Evolutionary conservation across 2,329 filamentous ascomycete genomes (phyloP).

Genomic region (Pestalotiopsis sp.): DNA sequence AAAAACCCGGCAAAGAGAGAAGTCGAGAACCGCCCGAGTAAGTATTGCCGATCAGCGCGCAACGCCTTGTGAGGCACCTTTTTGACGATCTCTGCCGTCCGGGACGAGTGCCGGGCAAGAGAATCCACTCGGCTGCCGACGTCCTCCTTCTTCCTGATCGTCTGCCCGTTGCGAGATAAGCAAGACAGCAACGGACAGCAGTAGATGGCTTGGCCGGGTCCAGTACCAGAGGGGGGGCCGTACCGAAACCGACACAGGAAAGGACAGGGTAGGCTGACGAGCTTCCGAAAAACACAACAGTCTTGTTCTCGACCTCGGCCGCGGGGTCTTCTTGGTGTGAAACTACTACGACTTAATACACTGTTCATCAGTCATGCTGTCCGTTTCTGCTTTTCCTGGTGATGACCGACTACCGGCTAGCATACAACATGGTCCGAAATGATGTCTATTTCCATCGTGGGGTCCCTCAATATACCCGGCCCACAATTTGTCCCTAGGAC

Average conservation of each 20-base stretch:
- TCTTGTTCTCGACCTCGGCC: not conserved
- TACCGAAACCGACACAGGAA: not conserved
- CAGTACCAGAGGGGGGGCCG: not conserved
- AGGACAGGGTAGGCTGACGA: not conserved
- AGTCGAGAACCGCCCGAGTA: not conserved
- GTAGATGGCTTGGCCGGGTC: not conserved
- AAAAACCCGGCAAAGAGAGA: not conserved
- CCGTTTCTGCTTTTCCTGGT: too few species aligned
- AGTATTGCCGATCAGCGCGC: not conserved
- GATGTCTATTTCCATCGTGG: constrained; percentile 3
- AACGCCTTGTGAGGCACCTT: not conserved
- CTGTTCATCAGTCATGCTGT: too few species aligned
- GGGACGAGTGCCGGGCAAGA: not conserved
- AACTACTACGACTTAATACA: not conserved
- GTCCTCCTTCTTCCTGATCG: not conserved
- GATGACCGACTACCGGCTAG: not conserved
- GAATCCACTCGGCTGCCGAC: not conserved
- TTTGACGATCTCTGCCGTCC: not conserved
- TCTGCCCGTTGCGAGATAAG: not conserved
- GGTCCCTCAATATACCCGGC: not conserved
- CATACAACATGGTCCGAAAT: not conserved
- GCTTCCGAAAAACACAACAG: constrained; percentile 1
- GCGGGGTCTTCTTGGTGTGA: not conserved
- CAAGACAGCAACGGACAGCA: not conserved
- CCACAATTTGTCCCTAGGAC: not conserved